Evolutionary conservation across 768 basidiomycete species (phyloP).

Genomic region (Rhizopogon vinicolor): DNA sequence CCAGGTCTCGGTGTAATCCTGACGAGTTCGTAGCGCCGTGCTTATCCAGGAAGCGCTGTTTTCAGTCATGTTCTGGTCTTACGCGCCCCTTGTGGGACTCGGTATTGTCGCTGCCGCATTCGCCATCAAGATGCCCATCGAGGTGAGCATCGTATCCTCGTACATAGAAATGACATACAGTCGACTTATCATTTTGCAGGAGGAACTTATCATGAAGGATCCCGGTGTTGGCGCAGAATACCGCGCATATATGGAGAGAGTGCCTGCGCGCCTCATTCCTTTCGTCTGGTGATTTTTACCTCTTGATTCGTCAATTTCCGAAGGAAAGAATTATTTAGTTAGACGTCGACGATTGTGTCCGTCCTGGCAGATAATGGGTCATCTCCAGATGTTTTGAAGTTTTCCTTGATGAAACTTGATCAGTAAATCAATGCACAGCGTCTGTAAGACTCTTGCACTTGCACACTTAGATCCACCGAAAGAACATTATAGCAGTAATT

Average conservation of each 20-base stretch:
- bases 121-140: slow-evolving; percentile 28
- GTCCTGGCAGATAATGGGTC: too few relatives aligned
- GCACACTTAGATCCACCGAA: too few relatives aligned
- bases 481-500: too few relatives aligned
- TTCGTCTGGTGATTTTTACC: slow-evolving; percentile 18
- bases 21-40: slow-evolving; percentile 4
- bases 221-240: slow-evolving; percentile 21
- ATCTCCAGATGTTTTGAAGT: too few relatives aligned
- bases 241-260: slow-evolving; percentile 23
- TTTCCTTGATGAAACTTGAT: too few relatives aligned
- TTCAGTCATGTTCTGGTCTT: slow-evolving; percentile 30
- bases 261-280: slow-evolving; percentile 25
- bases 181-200: slow-evolving; percentile 13
- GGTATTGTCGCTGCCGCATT: slow-evolving; percentile 19
- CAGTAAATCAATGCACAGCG: too few relatives aligned
- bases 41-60: slow-evolving; percentile 15
- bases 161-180: not conserved
- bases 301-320: too few relatives aligned
- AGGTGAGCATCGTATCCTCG: slow-evolving; percentile 16
- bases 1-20: too few relatives aligned
- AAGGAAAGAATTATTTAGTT: too few relatives aligned
- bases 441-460: too few relatives aligned
- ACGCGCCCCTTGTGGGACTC: slow-evolving; percentile 24
- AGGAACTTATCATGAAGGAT: slow-evolving; percentile 23
- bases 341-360: too few relatives aligned